These are phyloP conservation scores for Mycena haematopus DNA, from an alignment of 768 basidiomycete genomes.

Conservation along the genomic window DNA sequence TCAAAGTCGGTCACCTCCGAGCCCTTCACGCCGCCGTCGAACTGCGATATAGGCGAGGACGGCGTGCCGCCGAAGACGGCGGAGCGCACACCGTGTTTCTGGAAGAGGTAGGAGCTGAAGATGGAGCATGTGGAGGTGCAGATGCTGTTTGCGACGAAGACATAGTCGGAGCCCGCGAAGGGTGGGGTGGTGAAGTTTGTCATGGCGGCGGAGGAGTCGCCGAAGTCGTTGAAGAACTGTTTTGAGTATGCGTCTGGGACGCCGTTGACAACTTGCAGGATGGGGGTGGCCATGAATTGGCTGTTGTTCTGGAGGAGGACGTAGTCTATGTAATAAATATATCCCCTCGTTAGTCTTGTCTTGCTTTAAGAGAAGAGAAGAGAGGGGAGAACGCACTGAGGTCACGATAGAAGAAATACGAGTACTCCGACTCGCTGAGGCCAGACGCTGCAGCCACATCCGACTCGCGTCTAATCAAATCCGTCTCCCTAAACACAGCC, in stretches of 20 bases:
- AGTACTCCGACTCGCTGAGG: conserved; percentile 23
- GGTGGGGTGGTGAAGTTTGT: conserved; percentile 29
- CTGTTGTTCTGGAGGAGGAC: background rate
- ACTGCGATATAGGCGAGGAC: conserved; percentile 10
- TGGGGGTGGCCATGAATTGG: conserved; percentile 27
- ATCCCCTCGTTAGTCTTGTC: background rate
- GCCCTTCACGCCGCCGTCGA: conserved; percentile 27
- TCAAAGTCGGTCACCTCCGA: conserved; percentile 22
- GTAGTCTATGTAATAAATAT: too few species aligned
- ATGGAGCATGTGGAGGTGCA: conserved; percentile 28
- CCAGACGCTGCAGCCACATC: conserved; percentile 4
- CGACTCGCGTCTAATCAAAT: conserved; percentile 26
- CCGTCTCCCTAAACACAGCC: conserved; percentile 17
- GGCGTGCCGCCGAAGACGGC: conserved; percentile 16
- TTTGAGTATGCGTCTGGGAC: conserved; percentile 26
- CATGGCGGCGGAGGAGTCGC: conserved; percentile 16
- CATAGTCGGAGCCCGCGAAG: conserved; percentile 27
- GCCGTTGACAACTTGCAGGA: conserved; percentile 25
- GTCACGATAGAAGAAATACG: conserved; percentile 19
- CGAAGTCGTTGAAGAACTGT: conserved; percentile 26
- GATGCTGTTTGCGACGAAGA: conserved; percentile 27
- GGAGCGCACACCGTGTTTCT: conserved; percentile 27
- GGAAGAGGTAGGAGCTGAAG: conserved; percentile 27
- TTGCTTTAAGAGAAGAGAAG: too few species aligned
- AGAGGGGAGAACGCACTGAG: too few species aligned